These are phyloP conservation scores for Limtongia smithiae DNA, from an alignment of 805 yeast species.

Conservation along the genomic window DNA sequence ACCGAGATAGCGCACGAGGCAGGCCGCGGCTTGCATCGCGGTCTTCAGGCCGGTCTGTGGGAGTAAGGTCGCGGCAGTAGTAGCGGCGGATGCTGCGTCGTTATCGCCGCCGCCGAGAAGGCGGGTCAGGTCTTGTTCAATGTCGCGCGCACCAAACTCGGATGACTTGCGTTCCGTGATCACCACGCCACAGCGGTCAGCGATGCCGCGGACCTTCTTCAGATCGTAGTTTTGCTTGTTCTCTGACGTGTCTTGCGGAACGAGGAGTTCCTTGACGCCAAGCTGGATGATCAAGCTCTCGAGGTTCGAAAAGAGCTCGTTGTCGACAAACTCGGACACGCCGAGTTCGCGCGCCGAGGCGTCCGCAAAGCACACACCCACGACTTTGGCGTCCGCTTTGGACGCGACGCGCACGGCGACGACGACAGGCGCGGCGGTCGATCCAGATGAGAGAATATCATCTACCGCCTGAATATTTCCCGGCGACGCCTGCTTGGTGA, in stretches of 20 bases:
- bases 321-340: slow-evolving; percentile 76
- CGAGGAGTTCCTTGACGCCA: slow-evolving; percentile 79
- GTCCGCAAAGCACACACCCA: slow-evolving; percentile 81
- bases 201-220: slow-evolving; percentile 62
- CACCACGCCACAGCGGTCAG: slow-evolving; percentile 76
- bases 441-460: slow-evolving; percentile 53
- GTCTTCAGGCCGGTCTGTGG: slow-evolving; percentile 43
- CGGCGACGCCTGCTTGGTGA: slow-evolving; percentile 69
- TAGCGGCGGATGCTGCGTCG: no score
- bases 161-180: slow-evolving; percentile 56
- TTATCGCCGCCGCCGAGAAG: slow-evolving; percentile 54
- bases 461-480: slow-evolving; percentile 82
- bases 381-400: slow-evolving; percentile 45
- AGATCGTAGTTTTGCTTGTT: slow-evolving; percentile 56
- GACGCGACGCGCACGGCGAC: slow-evolving; percentile 48
- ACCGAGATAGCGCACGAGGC: slow-evolving; percentile 65
- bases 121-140: slow-evolving; percentile 74
- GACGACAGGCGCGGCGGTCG: slow-evolving; percentile 51
- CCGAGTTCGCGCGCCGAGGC: slow-evolving; percentile 64
- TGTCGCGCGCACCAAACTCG: slow-evolving; percentile 60
- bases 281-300: slow-evolving; percentile 84
- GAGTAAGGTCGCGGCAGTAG: slow-evolving; percentile 29
- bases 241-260: slow-evolving; percentile 46
- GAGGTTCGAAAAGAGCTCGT: slow-evolving; percentile 79
- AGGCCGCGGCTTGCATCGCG: slow-evolving; percentile 63